These are phyloP conservation scores for Leptographium procerum DNA, from an alignment of 2,329 filamentous ascomycete genomes.

Conservation along the genomic window DNA sequence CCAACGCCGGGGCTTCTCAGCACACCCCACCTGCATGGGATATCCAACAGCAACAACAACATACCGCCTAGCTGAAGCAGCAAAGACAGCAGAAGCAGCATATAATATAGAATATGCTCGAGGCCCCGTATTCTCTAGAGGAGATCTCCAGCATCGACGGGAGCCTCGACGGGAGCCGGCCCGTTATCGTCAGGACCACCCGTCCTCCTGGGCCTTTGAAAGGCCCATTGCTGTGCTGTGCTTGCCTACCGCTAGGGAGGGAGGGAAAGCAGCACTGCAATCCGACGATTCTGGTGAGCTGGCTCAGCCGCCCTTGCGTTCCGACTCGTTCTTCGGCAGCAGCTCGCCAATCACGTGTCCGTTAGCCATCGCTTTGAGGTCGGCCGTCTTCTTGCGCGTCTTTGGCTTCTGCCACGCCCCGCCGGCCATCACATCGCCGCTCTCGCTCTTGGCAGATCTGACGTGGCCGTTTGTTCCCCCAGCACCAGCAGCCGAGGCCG, in stretches of 20 bases:
- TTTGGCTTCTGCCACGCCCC: constrained; percentile 51
- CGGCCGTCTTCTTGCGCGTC: constrained; percentile 37
- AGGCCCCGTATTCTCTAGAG: neutral
- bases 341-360: constrained; percentile 36
- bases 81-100: neutral
- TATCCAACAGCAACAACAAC: neutral
- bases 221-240: neutral
- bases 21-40: neutral
- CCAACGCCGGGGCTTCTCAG: neutral
- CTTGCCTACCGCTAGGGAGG: neutral
- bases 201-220: too few species aligned
- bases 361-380: constrained; percentile 34
- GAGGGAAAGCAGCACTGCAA: neutral
- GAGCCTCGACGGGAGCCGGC: too few species aligned
- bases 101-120: neutral
- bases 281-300: neutral
- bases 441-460: constrained; percentile 42
- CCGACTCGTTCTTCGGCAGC: constrained; percentile 45
- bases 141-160: too few species aligned
- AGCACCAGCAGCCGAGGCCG: neutral
- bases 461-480: constrained; percentile 34
- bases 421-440: constrained; percentile 17
- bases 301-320: constrained; percentile 50
- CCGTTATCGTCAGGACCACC: too few species aligned
- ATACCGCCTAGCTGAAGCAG: too few species aligned